Conservation (phyloP, 495 filamentous ascomycete genomes). For the Talaromyces ruber region DNA sequence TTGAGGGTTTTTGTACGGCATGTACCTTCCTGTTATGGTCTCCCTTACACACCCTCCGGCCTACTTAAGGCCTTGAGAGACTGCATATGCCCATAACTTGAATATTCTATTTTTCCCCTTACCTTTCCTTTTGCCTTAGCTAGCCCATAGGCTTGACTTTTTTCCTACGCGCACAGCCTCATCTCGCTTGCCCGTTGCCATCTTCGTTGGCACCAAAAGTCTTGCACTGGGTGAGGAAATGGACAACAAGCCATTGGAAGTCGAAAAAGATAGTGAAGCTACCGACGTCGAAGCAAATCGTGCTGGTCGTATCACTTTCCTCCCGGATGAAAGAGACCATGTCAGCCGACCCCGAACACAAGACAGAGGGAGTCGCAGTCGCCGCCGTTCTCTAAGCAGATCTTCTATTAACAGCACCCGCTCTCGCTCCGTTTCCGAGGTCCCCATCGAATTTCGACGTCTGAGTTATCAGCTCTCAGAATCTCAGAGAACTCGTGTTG, state of each 20-base stretch:
- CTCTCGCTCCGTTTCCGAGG: conserved; percentile 7
- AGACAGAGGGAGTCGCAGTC: neutral
- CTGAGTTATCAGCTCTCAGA: conserved; percentile 38
- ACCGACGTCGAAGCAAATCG: neutral
- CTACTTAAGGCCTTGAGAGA: neutral
- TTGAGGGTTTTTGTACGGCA: neutral
- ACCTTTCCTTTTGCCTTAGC: neutral
- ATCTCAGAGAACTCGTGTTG: conserved; percentile 14
- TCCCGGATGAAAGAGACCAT: neutral
- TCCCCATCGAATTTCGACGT: conserved; percentile 27
- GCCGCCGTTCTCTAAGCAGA: neutral
- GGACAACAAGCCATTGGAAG: neutral
- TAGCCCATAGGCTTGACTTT: neutral
- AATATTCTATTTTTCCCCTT: neutral
- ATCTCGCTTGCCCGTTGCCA: neutral
- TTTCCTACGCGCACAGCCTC: neutral
- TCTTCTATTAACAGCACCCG: neutral
- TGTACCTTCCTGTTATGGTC: conserved; percentile 1
- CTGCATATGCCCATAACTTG: neutral
- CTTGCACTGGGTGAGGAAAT: neutral
- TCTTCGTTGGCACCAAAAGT: neutral
- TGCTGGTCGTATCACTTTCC: conserved; percentile 11
- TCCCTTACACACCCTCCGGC: neutral
- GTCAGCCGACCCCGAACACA: neutral
- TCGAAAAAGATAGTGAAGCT: conserved; percentile 10